Evolutionary conservation across 176 grass and related monocot species (phyloP).

Genomic region (Lolium multiflorum): DNA sequence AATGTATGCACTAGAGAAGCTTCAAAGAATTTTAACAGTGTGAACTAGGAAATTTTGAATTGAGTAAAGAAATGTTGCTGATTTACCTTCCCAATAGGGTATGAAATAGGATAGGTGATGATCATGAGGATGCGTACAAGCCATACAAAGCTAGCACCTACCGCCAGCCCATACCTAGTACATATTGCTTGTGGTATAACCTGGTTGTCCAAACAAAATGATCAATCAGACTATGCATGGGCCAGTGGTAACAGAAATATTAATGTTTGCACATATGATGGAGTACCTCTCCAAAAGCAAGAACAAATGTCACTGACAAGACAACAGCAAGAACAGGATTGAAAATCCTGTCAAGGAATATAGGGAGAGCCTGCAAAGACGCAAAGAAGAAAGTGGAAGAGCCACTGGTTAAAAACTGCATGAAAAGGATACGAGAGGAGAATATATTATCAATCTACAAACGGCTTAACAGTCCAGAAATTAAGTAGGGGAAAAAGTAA

Average conservation of each 20-base stretch:
- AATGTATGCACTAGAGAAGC: conserved; percentile 9
- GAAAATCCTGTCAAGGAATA: conserved; percentile 96
- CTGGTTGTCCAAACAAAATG: conserved; percentile 57
- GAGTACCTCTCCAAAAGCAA: conserved; percentile 92
- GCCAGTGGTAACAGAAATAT: neutral
- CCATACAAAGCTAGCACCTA: conserved; percentile 97
- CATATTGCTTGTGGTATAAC: conserved; percentile 99
- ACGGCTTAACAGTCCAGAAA: neutral
- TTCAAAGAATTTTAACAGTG: conserved; percentile 24
- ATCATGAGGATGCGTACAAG: conserved; percentile 94
- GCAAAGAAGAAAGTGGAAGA: conserved; percentile 31
- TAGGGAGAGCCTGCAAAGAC: conserved; percentile 86
- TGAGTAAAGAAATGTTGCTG: conserved; percentile 23
- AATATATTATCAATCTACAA: conserved; percentile 2
- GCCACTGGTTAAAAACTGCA: conserved; percentile 13
- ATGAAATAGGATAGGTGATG: conserved; percentile 88
- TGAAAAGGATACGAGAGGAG: conserved; percentile 29
- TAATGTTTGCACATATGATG: conserved; percentile 21
- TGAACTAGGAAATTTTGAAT: conserved; percentile 15
- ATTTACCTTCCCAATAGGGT: conserved; percentile 96
- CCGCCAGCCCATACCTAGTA: conserved; percentile 95
- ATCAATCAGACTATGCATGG: conserved; percentile 21
- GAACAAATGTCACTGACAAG: conserved; percentile 98
- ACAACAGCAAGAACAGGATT: conserved; percentile 95
- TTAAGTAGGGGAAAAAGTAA: neutral